Evolutionary conservation across 306 rosid species (phyloP).

Genomic region (Gleditsia sinensis): DNA sequence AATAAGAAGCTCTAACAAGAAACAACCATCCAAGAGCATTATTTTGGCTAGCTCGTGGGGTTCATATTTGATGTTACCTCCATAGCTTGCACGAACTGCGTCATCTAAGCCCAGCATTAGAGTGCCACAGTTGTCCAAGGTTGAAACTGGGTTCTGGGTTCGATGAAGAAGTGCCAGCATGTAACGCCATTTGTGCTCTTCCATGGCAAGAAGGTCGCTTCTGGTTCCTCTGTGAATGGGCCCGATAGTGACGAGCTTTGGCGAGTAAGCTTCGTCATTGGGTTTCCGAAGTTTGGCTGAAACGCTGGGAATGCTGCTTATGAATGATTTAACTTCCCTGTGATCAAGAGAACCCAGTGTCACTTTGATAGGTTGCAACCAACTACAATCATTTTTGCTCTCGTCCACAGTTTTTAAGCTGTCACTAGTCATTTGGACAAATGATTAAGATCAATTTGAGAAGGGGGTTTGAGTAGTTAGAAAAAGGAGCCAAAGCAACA

Average conservation of each 20-base stretch:
- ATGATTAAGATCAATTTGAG: too few species aligned
- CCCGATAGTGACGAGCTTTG: slow-evolving; percentile 36
- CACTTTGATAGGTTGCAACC: slow-evolving; percentile 29
- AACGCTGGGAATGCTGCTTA: slow-evolving; percentile 33
- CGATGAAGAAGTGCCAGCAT: slow-evolving; percentile 14
- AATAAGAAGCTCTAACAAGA: slow-evolving; percentile 38
- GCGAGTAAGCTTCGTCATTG: slow-evolving; percentile 33
- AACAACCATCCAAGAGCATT: slow-evolving; percentile 46
- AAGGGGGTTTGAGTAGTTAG: too few species aligned
- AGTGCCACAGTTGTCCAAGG: slow-evolving; percentile 22
- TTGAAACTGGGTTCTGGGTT: slow-evolving; percentile 21
- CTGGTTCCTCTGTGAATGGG: slow-evolving; percentile 30
- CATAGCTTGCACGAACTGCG: slow-evolving; percentile 34
- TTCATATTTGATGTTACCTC: slow-evolving; percentile 29
- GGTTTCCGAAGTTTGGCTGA: slow-evolving; percentile 25
- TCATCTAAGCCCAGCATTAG: slow-evolving; percentile 24
- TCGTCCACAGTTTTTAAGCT: slow-evolving; percentile 20
- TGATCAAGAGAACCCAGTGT: slow-evolving; percentile 32
- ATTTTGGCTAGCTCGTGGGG: slow-evolving; percentile 34
- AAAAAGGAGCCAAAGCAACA: too few species aligned
- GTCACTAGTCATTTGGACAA: too few species aligned
- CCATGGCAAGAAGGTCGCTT: slow-evolving; percentile 28
- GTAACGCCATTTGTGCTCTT: slow-evolving; percentile 40
- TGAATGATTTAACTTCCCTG: slow-evolving; percentile 34
- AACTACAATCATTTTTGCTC: slow-evolving; percentile 16